A percentile compares a stretch with the other conserved stretches of the same genome.
Evolutionary conservation across 176 grass and related monocot species (phyloP).

Genomic region (Triticum dicoccoides): DNA sequence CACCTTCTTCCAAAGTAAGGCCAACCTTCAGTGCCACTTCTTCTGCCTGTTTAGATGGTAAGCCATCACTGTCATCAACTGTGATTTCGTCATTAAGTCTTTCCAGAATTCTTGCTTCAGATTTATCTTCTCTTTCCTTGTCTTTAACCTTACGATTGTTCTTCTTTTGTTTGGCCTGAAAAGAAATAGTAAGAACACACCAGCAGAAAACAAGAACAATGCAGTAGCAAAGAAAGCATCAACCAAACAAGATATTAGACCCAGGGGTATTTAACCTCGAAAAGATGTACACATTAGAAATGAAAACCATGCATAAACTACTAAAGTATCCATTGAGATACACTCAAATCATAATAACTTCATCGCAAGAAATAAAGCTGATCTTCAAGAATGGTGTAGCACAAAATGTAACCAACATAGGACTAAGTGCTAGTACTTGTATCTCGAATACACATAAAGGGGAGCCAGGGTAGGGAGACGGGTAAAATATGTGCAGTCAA

Average conservation of each 20-base stretch:
- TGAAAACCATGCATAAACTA: neutral
- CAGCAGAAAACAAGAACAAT: neutral
- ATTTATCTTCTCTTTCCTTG: conserved; percentile 64
- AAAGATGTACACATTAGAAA: neutral
- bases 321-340: neutral
- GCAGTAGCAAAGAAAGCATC: conserved; percentile 2
- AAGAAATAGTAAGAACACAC: conserved; percentile 11
- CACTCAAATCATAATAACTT: neutral
- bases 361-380: neutral
- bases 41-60: conserved; percentile 38
- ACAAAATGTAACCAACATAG: too few relatives aligned
- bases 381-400: neutral
- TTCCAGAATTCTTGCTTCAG: conserved; percentile 51
- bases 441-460: conserved; percentile 3
- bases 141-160: conserved; percentile 80
- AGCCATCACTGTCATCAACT: conserved; percentile 46
- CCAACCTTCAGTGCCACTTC: conserved; percentile 54
- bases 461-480: neutral
- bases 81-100: conserved; percentile 56
- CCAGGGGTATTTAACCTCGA: neutral
- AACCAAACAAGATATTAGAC: conserved; percentile 15
- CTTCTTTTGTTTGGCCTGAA: conserved; percentile 79
- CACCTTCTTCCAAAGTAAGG: conserved; percentile 49
- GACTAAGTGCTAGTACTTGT: neutral
- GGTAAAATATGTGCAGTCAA: neutral